phyloP scores from a whole-genome alignment of 345 rosid genomes.

The Lepidium didymum region DNA sequence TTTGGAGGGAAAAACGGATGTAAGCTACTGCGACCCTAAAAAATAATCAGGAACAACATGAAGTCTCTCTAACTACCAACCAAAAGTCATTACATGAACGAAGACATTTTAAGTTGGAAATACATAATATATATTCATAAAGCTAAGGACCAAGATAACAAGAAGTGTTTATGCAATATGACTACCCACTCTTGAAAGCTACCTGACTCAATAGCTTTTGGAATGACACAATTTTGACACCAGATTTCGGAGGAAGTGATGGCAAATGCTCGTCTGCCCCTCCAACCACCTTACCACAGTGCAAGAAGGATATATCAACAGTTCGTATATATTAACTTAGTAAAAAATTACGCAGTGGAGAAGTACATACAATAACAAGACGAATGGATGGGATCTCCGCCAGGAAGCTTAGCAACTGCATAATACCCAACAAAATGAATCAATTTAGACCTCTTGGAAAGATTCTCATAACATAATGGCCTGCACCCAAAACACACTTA shows the following conservation, averaged over 20 bases:
- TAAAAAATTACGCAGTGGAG: constrained; percentile 2
- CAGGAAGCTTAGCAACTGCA: constrained; percentile 72
- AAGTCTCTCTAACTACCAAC: background rate
- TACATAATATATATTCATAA: background rate
- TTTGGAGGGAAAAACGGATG: constrained; percentile 67
- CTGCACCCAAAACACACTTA: constrained; percentile 34
- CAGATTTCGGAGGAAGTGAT: constrained; percentile 50
- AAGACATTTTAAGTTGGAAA: background rate
- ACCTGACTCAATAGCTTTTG: constrained; percentile 59
- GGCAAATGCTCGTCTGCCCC: constrained; percentile 64
- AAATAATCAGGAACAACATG: constrained; percentile 29
- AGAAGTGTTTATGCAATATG: background rate
- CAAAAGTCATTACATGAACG: background rate
- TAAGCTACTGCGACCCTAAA: constrained; percentile 66
- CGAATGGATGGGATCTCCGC: constrained; percentile 65
- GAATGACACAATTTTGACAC: constrained; percentile 56
- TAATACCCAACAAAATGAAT: background rate
- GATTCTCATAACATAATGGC: background rate
- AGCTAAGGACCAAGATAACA: background rate
- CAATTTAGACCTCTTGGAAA: background rate
- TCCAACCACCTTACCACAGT: constrained; percentile 63
- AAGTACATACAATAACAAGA: constrained; percentile 65
- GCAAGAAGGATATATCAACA: background rate
- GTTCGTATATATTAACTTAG: background rate
- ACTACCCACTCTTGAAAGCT: background rate